Evolutionary conservation across 2,329 filamentous ascomycete species (phyloP).

Genomic region (Phoma sp.): DNA sequence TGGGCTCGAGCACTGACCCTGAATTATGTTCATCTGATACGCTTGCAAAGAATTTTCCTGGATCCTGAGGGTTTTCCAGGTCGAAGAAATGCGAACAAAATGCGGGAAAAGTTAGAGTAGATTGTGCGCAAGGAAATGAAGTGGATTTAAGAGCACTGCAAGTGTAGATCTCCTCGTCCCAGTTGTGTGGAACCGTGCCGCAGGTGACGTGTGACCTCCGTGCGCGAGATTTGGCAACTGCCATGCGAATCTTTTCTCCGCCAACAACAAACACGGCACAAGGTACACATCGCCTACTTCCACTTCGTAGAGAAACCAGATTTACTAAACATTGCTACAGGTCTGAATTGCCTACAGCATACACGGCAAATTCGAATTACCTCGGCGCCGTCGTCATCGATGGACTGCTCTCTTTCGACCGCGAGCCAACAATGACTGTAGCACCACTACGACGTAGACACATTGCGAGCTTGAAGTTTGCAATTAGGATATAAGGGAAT

Average conservation of each 20-base stretch:
- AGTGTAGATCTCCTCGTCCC: constrained; percentile 16
- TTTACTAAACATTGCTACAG: not conserved
- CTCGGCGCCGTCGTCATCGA: not conserved
- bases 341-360: not conserved
- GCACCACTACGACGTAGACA: not conserved
- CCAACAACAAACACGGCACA: not conserved
- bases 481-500: not conserved
- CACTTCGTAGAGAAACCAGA: not conserved
- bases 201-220: constrained; percentile 5
- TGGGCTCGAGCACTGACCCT: not conserved
- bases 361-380: not conserved
- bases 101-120: not conserved
- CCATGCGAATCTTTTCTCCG: constrained; percentile 3
- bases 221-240: constrained; percentile 1
- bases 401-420: not conserved
- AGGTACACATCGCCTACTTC: not conserved
- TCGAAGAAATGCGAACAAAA: not conserved
- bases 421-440: not conserved
- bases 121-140: constrained; percentile 8
- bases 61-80: not conserved
- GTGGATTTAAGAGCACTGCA: constrained; percentile 27
- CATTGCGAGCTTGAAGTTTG: not conserved
- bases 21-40: constrained; percentile 2
- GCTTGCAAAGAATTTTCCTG: not conserved
- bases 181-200: constrained; percentile 10